phyloP scores from a whole-genome alignment of 2,329 filamentous ascomycete genomes.

The Lecanoromycetidae sp. region DNA sequence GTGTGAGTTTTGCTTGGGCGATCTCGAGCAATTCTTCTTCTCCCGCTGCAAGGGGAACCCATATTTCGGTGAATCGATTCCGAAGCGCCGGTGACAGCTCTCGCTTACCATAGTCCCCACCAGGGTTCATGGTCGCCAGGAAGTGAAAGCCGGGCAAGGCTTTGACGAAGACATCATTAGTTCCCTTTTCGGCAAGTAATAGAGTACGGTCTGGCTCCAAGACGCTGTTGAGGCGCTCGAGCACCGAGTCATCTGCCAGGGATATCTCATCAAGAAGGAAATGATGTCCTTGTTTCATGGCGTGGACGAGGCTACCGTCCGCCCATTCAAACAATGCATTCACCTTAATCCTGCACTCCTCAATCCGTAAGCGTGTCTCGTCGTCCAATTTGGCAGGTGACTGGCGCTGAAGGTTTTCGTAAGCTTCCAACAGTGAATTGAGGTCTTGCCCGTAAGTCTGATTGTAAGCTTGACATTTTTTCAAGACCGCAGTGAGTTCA shows the following conservation, averaged over 20 bases:
- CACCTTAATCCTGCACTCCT: constrained; percentile 46
- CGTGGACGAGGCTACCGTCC: constrained; percentile 83
- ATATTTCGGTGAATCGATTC: constrained; percentile 97
- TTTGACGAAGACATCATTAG: constrained; percentile 65
- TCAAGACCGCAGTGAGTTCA: constrained; percentile 15
- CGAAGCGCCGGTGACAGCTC: constrained; percentile 89
- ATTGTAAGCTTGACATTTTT: background rate
- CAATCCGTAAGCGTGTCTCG: constrained; percentile 33
- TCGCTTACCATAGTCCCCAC: constrained; percentile 95
- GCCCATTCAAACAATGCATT: constrained; percentile 93
- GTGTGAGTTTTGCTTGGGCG: constrained; percentile 59
- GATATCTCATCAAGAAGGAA: constrained; percentile 98
- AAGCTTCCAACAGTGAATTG: constrained; percentile 28
- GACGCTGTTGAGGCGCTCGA: constrained; percentile 92
- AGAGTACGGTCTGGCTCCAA: constrained; percentile 79
- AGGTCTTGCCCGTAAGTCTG: background rate
- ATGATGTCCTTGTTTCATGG: constrained; percentile 80
- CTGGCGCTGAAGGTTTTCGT: constrained; percentile 21
- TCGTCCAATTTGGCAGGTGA: constrained; percentile 37
- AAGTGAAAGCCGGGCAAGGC: constrained; percentile 80
- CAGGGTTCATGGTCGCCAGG: constrained; percentile 97
- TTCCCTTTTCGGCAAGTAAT: constrained; percentile 85
- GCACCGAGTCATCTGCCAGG: constrained; percentile 88
- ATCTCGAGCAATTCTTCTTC: constrained; percentile 81
- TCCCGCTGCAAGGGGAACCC: constrained; percentile 82